Base-by-base conservation (phyloP, 2,329 filamentous ascomycete species). In the Ophiocordyceps camponoti-leonardi region DNA sequence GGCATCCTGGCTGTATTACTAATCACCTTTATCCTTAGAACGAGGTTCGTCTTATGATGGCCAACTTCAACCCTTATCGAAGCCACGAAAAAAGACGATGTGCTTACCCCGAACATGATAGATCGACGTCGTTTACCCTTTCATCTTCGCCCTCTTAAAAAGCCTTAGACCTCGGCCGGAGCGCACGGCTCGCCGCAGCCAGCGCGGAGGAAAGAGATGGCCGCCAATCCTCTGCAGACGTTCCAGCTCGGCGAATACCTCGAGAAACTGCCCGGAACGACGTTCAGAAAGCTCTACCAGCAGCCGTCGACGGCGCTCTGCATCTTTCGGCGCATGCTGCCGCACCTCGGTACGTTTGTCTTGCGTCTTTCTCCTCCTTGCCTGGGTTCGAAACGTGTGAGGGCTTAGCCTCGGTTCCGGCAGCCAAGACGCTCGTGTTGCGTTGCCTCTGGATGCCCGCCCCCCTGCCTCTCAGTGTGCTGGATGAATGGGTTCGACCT, bases 291-390 rank as follows among this genome's bases (percentile, higher is more conserved):
- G 63, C 75, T 98, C 42, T 98, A 98, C 71, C 83, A 88, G 67
- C 88, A 95, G 69, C 92, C 92, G 28, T 94, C 90, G 40, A 94
- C 92, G 1, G 84, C 88, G 35, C 79, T 98, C 52, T 92, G 92
- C 53, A 88, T 98, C 57, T 96, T 96, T 62, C 79, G 92, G 53
- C 88, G 92, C 67, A 95, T 98, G 87, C 75, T 98, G 48, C 86
- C 92, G 47, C 84, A 93, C 58, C 67, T 96, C 49, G 86, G 84
- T 88, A 57, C 68, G 55, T 20, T n/a, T 16, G 6, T 28, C 10
- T 11, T 18, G 4, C n/a, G 6, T 18, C 6, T 6, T 6, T 37
- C 4, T 37, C 16, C 18, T 1, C n/a, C 2, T 37, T 4, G n/a
- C n/a, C n/a, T n/a, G n/a, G n/a, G n/a, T n/a, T n/a, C n/a, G n/a